Conservation (phyloP, 768 basidiomycete species). For the Leccinum truebloodii region DNA sequence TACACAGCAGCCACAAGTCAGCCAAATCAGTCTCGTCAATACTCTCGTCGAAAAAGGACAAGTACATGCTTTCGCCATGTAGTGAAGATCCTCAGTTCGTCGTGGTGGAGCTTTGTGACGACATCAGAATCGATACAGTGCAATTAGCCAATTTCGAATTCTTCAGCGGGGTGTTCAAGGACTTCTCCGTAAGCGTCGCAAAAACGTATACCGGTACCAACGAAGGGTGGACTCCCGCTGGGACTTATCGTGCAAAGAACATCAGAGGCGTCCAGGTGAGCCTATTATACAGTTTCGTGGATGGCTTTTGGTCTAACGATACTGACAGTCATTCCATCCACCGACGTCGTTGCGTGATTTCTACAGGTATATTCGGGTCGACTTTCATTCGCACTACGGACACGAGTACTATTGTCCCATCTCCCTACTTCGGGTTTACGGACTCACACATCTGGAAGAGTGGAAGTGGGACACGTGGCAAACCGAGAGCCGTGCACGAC, state of each 20-base stretch:
- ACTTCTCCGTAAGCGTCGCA: slow-evolving; percentile 83
- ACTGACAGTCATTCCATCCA: slow-evolving; percentile 69
- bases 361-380: slow-evolving; percentile 91
- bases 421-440: slow-evolving; percentile 89
- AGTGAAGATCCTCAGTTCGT: slow-evolving; percentile 66
- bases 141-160: slow-evolving; percentile 98
- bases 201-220: slow-evolving; percentile 70
- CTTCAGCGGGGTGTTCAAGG: slow-evolving; percentile 95
- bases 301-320: background rate
- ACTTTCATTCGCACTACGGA: slow-evolving; percentile 92
- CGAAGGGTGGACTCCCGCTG: slow-evolving; percentile 71
- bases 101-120: slow-evolving; percentile 95
- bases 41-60: slow-evolving; percentile 85
- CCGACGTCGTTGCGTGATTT: slow-evolving; percentile 76
- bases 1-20: slow-evolving; percentile 78
- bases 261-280: slow-evolving; percentile 86
- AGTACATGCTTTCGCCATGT: slow-evolving; percentile 97
- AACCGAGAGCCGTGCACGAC: slow-evolving; percentile 57
- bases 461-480: slow-evolving; percentile 93
- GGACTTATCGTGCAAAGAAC: slow-evolving; percentile 85
- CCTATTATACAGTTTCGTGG: slow-evolving; percentile 1
- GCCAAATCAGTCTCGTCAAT: slow-evolving; percentile 85
- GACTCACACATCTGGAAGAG: slow-evolving; percentile 93
- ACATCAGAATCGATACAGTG: slow-evolving; percentile 94
- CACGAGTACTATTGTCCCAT: slow-evolving; percentile 97